Base-by-base conservation (phyloP, 768 basidiomycete genomes). In the Mycena latifolia region DNA sequence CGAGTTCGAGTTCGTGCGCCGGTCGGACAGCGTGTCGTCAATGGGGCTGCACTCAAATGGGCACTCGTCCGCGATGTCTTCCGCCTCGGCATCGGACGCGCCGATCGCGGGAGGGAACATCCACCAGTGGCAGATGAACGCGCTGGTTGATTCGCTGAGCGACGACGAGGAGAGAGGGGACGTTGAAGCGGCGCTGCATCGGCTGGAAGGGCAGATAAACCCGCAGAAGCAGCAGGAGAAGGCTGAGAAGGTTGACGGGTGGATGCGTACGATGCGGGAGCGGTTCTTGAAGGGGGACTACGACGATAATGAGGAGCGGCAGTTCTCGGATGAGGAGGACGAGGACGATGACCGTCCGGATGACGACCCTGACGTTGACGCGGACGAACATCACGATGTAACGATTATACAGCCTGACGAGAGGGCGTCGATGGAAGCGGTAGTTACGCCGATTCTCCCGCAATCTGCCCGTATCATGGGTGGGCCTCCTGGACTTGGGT, bases 171-270 rank as follows among this genome's bases (percentile, higher is more conserved):
- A 90, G 63, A 84, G 79, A 20, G 94, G 94, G 1, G 94, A 93
- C 71, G 91, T 93, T 20, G 94, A 95, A 33, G 92, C 89, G 9
- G 95, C 96, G 20, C 76, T 98, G 67, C 82, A 86, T 25, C 82
- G 92, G 15, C 84, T 98, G 41, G 95, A 97, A 76, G 96, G 95
- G 0, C 89, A 94, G 74, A 92, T 96, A 58, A 94, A 94, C 75
- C 86, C 86, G 0, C 81, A 88, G 65, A 85, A 86, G 72, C 87
- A 91, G 74, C 82, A 87, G 67, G 91, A 89, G 69, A 93, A 90
- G 71, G 86, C 85, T 37, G 83, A 84, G 52, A 94, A 94, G 75
- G 92, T 96, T 5, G 89, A 95, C 73, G 88, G 88, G 3, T 95
- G 94, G 94, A 88, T 94, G 52, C 85, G 86, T 67, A 86, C 85